Evolutionary conservation across 1,284 basidiomycete species (phyloP), one percentile per base, ranked within the genome.

Genomic region (Austropuccinia psidii): DNA sequence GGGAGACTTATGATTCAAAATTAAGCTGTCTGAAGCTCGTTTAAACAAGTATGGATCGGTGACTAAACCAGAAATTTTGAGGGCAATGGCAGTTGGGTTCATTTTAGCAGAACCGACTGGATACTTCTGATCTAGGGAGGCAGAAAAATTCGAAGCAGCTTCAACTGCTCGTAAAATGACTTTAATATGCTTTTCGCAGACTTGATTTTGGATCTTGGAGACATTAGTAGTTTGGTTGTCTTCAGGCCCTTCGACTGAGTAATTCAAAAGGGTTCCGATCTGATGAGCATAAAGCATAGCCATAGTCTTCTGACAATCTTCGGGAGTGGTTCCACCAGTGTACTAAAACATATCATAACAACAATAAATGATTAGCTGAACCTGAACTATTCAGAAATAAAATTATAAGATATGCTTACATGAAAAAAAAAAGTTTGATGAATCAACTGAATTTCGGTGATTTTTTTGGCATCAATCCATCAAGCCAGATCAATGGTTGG

Each of bases 381-480:
- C 47, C 13, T 24, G 37, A 21, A 31, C 31, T 27, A 7, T 24
- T 6, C n/a, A 24, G 15, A 13, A 19, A 6, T 24, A 7, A 45
- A 31, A 4, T 55, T 35, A 17, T 33, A 21, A 27, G 57, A 11
- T n/a, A 31, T 33, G 19, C 58, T 72, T 37, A 72, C 69, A 27
- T 72, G 69, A 21, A 33, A 58, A 62, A 72, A 72, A 54, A 72
- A 72, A 29, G 57, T 72, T 21, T 72, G 58, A 19, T 49, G 45
- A 19, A 72, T 58, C 31, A 72, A 21, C 69, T 72, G 29, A 27
- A 6, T 27, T 11, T 45, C n/a, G 33, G 21, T 8, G 24, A 33
- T 29, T 6, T n/a, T 27, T n/a, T n/a, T n/a, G n/a, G n/a, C n/a
- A n/a, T n/a, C n/a, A n/a, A n/a, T n/a, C n/a, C n/a, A n/a, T n/a